Percentiles rank a stretch among this genome's conserved stretches.
These are phyloP conservation scores for Pinus tabuliformis DNA, from an alignment of 75 land plant species.

Conservation along the genomic window DNA sequence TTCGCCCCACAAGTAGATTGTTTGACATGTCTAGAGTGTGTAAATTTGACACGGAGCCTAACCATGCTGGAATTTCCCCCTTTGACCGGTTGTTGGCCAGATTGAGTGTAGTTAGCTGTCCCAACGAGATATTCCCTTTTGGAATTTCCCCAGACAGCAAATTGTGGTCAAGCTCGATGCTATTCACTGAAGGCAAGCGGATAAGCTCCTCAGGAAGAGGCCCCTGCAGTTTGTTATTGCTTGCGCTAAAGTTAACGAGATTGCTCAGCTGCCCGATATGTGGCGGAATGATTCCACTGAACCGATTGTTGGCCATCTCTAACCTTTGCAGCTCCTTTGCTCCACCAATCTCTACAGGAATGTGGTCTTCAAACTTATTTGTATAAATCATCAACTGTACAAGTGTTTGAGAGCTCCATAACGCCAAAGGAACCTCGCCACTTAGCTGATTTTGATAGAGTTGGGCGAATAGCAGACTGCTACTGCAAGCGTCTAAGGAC, in stretches of 20 bases:
- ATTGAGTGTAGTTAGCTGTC: constrained; percentile 10
- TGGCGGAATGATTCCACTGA: no score
- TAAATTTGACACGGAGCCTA: constrained; percentile 13
- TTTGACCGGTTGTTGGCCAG: constrained; percentile 24
- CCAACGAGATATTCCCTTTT: constrained; percentile 5
- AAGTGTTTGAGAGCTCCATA: constrained; percentile 23
- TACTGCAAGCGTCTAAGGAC: no score
- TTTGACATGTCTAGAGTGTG: constrained; percentile 57
- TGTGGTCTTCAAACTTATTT: constrained; percentile 6
- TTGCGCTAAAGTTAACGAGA: constrained; percentile 9
- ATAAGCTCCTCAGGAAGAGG: constrained; percentile 10
- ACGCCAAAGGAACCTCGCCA: constrained; percentile 29
- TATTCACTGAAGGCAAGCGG: background rate
- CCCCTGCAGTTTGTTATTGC: constrained; percentile 25
- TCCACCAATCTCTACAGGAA: constrained; percentile 9
- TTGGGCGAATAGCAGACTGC: no score
- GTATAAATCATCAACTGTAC: constrained; percentile 5
- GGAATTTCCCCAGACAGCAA: constrained; percentile 22
- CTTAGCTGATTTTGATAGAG: constrained; percentile 15
- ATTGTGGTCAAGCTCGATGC: constrained; percentile 25
- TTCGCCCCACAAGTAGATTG: constrained; percentile 54
- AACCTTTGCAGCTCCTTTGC: no score
- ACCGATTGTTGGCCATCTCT: background rate
- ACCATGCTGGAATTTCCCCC: constrained; percentile 27
- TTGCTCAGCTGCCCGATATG: background rate